These are phyloP conservation scores for Rheum nobile DNA, from an alignment of 148 eudicot species.

Conservation along the genomic window DNA sequence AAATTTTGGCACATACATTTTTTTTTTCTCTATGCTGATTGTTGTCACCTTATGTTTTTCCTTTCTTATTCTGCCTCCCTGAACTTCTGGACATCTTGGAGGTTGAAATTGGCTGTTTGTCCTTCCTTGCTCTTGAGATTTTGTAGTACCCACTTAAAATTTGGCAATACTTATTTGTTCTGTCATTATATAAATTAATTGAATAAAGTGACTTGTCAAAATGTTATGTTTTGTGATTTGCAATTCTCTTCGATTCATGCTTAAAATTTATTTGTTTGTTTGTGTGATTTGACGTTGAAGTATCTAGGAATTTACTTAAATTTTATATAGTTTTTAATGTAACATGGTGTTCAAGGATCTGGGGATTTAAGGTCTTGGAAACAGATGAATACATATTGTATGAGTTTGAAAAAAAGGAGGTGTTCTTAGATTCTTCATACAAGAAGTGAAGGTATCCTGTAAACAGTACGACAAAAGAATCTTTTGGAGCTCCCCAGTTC, in stretches of 20 bases:
- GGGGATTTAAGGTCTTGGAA: neutral
- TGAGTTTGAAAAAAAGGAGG: neutral
- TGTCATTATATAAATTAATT: neutral
- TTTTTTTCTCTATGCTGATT: neutral
- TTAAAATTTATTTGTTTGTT: neutral
- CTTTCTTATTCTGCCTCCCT: neutral
- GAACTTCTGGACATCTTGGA: neutral
- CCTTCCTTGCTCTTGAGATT: neutral
- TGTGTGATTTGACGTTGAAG: neutral
- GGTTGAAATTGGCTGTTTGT: neutral
- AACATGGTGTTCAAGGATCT: neutral
- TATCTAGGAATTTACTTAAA: neutral
- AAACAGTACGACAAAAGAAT: neutral
- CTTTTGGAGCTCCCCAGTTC: neutral
- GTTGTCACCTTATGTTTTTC: neutral
- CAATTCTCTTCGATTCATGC: neutral
- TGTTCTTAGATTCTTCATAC: neutral
- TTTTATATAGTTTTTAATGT: neutral
- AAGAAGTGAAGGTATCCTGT: neutral
- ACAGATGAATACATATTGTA: neutral
- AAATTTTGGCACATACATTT: neutral
- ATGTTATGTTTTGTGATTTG: neutral
- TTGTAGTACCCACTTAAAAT: neutral
- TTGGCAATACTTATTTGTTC: neutral
- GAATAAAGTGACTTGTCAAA: neutral